Base-by-base conservation (phyloP, 2,329 filamentous ascomycete genomes). In the Colletotrichum salicis region DNA sequence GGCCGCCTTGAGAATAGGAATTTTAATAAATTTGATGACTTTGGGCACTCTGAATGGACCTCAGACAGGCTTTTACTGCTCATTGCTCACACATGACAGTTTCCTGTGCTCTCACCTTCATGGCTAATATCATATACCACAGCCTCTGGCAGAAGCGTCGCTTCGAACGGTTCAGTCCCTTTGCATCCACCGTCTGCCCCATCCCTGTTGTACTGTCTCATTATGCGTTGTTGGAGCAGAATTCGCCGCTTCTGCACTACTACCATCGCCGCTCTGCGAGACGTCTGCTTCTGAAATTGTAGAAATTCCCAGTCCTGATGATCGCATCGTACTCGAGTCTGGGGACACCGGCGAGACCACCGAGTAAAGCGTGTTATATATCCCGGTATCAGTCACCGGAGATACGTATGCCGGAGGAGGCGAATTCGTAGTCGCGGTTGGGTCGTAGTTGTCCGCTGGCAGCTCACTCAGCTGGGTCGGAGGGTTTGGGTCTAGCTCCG, bases 321-420 rank as follows among this genome's bases (percentile, higher is more conserved):
- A 52, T 12, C 33, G 55, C n/a, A 41, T 41, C 10, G 65, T 60
- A 35, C 35, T 57, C 27, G 55, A 55, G 2, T 70, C 55, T 3
- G 65, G 65, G 3, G 70, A 72, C 1, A 72, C 58, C 13, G 70
- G 70, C 6, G 70, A 72, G 10, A 72, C 59, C 11, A n/a, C 58
- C 8, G 69, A 55, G 54, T 60, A 29, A 2, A 72, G 59, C n/a
- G 65, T 64, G 22, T 64, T 48, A 5, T 55, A 15, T n/a, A 29
- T 59, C 8, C 33, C 37, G 0, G 57, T 33, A 12, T 55, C 65
- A 15, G 48, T 54, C 12, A 64, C 13, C 7, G 69, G 65, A 6
- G 69, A 71, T 2, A 69, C 54, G 7, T 72, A 72, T 24, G 70
- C 58, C 3, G 70, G 70, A 7, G 65, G 70, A 6, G 65, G 70